Base-by-base conservation (phyloP, 768 basidiomycete species). In the Boletus rubescentipes region DNA sequence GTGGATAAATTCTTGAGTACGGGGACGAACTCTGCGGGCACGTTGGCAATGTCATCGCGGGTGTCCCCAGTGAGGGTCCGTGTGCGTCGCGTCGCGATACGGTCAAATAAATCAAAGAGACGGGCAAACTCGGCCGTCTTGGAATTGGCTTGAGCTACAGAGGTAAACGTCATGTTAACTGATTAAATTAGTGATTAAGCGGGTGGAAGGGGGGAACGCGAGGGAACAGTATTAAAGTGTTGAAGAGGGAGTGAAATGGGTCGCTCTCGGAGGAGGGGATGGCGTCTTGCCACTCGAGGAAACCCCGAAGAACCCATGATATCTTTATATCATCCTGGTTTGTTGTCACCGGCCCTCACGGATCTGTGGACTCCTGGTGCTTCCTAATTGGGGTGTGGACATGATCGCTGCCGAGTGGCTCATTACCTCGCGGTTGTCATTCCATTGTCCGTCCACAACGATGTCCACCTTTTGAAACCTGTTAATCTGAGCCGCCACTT, bases 81-180 rank as follows among this genome's bases (percentile, higher is more conserved):
- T 21, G 75, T 62, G 38, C 77, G 71, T 53, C 74, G 74, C 15
- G 76, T 73, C n/a, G 77, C 77, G 29, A 85, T 75, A 32, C 73
- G 75, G 37, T 84, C 79, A 58, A 83, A 83, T 48, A 81, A 66
- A 37, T 77, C 73, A 53, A 82, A 79, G 35, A 85, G 77, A 48
- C 73, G 72, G 2, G 79, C 78, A 57, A 83, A 80, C 46, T 84
- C 83, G 37, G 77, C 75, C 10, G 69, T 77, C 62, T 75, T 80
- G 45, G 72, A 57, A 26, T 77, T 68, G 37, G 65, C 61, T 38
- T 68, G 47, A 35, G 62, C 59, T 45, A 53, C 54, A 15, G 59
- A 46, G 9, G 50, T 55, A n/a, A 60, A 11, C 1, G 61, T 21
- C 68, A 69, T 69, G 43, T 54, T 44, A 49, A 38, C 46, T 40